Conservation (phyloP, 2,329 filamentous ascomycete genomes). For the Botrytis deweyae region DNA sequence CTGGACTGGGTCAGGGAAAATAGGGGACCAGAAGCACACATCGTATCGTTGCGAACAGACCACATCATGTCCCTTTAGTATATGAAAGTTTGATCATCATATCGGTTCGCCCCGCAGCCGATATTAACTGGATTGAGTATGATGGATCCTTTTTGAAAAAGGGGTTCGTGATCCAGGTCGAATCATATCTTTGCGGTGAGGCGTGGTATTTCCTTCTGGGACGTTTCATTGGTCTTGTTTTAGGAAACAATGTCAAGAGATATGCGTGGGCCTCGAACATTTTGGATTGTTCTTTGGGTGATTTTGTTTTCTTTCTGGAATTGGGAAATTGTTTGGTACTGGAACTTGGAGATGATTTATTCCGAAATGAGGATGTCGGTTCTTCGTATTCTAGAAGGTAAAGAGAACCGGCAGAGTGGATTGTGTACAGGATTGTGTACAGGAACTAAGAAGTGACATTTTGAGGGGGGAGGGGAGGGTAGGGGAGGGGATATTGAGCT, state of each 20-base stretch:
- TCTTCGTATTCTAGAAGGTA: constrained; percentile 18
- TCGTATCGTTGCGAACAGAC: constrained; percentile 15
- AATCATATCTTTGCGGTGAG: constrained; percentile 10
- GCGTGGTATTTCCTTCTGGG: neutral
- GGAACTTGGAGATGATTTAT: neutral
- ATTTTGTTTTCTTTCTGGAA: neutral
- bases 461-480: neutral
- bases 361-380: constrained; percentile 13
- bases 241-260: neutral
- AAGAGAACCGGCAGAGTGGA: constrained; percentile 14
- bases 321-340: neutral
- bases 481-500: neutral
- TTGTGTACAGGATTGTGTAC: constrained; percentile 10
- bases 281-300: neutral
- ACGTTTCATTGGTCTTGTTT: neutral
- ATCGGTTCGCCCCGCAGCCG: constrained; percentile 13
- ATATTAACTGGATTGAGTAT: constrained; percentile 15
- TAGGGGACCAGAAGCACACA: constrained; percentile 8
- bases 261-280: constrained; percentile 9
- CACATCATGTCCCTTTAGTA: constrained; percentile 13
- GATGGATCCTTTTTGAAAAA: constrained; percentile 11
- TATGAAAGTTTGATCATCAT: constrained; percentile 6
- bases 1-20: neutral
- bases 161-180: constrained; percentile 7
- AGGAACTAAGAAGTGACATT: neutral